Evolutionary conservation across 148 eudicot genomes (phyloP), one percentile per base, ranked within the genome.

Genomic region (Suaeda aralocaspica): DNA sequence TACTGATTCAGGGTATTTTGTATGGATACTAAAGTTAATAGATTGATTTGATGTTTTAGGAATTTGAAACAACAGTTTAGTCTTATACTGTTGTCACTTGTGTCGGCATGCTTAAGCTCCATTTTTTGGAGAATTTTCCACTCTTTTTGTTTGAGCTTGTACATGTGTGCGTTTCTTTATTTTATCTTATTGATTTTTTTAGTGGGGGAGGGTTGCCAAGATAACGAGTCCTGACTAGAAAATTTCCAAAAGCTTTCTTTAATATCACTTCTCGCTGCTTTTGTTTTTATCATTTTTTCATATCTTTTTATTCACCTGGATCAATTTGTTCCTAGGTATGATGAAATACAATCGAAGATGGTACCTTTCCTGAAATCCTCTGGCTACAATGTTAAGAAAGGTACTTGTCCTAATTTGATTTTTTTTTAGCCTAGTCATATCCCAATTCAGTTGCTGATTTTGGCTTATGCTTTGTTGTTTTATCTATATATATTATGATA

Each of bases 301-400:
- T n/a, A 26, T 36, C 44, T 45, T 75, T 24, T 59, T 51, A 62
- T 30, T 64, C 24, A 19, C 18, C 36, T 18, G 13, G 56, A 4
- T 24, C 51, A 26, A 59, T 73, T 9, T 73, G 0, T 62, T 71
- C 60, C 34, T 81, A 94, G 99, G 83, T 94, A 86, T 82, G 89
- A 84, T 77, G 96, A 94, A 53, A 94, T 94, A 51, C 86, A 89
- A 83, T 87, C 90, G 33, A 94, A 91, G 86, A 94, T 94, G 96
- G 62, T 48, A 10, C 87, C 91, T 10, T 94, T 94, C 77, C 66
- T 94, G 62, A 89, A 69, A 72, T 55, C 87, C 28, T 91, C 99
- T 4, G 91, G 92, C 57, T 94, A 94, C 69, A 94, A 89, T 82
- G 97, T 87, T 58, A 94, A 94, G 86, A 94, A 91, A 91, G 97